A percentile compares a stretch with the other conserved stretches of the same genome.
Evolutionary conservation across 768 basidiomycete genomes (phyloP).

Genomic region (Gyrodon lividus): DNA sequence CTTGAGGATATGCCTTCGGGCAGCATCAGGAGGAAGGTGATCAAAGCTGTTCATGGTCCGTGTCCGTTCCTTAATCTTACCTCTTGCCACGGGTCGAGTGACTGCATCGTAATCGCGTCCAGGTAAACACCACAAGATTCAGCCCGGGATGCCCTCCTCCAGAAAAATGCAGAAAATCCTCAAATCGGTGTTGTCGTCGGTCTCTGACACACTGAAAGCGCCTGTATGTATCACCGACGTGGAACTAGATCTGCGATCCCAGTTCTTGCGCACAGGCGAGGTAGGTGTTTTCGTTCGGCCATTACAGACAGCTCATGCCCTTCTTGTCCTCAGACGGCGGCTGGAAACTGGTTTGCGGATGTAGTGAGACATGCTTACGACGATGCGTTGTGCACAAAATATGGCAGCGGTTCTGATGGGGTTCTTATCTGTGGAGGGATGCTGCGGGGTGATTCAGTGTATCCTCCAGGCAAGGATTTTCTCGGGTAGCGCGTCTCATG

Average conservation of each 20-base stretch:
- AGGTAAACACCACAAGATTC: conserved; percentile 69
- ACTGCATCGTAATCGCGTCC: background rate
- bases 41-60: conserved; percentile 61
- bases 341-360: conserved; percentile 85
- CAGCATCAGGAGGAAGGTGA: conserved; percentile 62
- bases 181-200: conserved; percentile 60
- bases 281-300: conserved; percentile 33
- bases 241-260: conserved; percentile 70
- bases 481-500: background rate
- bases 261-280: conserved; percentile 72
- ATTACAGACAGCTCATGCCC: background rate
- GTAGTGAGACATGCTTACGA: conserved; percentile 82
- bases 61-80: background rate
- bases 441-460: conserved; percentile 79
- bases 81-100: background rate
- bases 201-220: conserved; percentile 66
- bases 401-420: conserved; percentile 67
- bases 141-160: conserved; percentile 57
- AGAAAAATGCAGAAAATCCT: conserved; percentile 56
- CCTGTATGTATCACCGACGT: conserved; percentile 73
- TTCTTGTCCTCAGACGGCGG: conserved; percentile 48
- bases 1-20: conserved; percentile 58
- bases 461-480: conserved; percentile 64
- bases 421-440: conserved; percentile 84
- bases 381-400: conserved; percentile 58